These are phyloP conservation scores for Persicaria maculosa DNA, from an alignment of 148 eudicot genomes.

Conservation along the genomic window DNA sequence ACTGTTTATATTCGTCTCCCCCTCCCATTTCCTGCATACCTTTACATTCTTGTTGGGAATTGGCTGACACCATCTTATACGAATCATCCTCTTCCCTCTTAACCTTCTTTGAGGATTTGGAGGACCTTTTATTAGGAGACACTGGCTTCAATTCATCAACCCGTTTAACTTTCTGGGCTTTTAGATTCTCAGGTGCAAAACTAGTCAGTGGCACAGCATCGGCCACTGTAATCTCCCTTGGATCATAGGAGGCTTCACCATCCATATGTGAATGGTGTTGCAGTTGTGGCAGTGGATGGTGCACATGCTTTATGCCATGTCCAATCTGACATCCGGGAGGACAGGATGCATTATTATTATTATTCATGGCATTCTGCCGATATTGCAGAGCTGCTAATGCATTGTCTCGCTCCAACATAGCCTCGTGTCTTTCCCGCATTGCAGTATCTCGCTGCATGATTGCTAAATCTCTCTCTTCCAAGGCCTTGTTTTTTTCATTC, in stretches of 20 bases:
- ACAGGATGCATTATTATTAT: conserved; percentile 35
- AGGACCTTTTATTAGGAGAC: conserved; percentile 37
- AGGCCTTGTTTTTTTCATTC: conserved; percentile 75
- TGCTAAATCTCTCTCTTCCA: conserved; percentile 87
- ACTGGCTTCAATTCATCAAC: conserved; percentile 39
- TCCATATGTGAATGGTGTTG: conserved; percentile 23
- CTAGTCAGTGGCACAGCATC: conserved; percentile 41
- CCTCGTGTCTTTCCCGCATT: conserved; percentile 66
- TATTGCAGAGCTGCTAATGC: conserved; percentile 78
- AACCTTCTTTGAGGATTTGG: conserved; percentile 41
- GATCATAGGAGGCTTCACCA: conserved; percentile 43
- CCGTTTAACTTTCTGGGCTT: conserved; percentile 45
- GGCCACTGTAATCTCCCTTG: conserved; percentile 31
- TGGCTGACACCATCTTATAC: conserved; percentile 32
- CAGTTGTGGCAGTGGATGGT: conserved; percentile 49
- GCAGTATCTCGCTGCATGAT: conserved; percentile 85
- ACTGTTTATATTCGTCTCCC: conserved; percentile 11
- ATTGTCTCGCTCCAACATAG: conserved; percentile 78
- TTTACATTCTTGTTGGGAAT: conserved; percentile 41
- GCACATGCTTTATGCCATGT: conserved; percentile 60
- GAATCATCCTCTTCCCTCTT: conserved; percentile 55
- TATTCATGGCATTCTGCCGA: conserved; percentile 49
- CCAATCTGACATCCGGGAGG: conserved; percentile 63
- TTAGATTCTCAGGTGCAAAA: conserved; percentile 39
- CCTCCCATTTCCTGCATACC: conserved; percentile 28